phyloP scores from a whole-genome alignment of 108 stramenopile species.

The Licmophora abbreviata region DNA sequence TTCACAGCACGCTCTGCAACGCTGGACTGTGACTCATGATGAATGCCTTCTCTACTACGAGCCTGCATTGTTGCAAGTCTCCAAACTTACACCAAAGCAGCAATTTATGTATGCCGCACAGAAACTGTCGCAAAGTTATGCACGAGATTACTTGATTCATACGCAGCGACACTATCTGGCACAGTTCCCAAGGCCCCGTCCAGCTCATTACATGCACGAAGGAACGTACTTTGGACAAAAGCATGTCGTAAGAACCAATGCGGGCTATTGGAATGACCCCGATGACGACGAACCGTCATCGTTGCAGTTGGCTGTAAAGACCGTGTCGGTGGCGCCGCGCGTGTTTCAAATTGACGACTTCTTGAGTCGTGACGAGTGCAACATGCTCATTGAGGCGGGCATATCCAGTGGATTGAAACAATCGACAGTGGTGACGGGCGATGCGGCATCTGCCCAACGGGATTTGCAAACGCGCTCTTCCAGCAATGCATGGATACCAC shows the following conservation, averaged over 20 bases:
- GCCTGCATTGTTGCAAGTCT: slow-evolving; percentile 19
- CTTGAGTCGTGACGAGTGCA: slow-evolving; percentile 53
- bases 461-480: slow-evolving; percentile 49
- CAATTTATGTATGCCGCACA: slow-evolving; percentile 45
- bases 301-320: slow-evolving; percentile 24
- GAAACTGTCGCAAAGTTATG: slow-evolving; percentile 46
- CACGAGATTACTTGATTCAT: slow-evolving; percentile 54
- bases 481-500: slow-evolving; percentile 63
- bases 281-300: neutral
- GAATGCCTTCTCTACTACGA: slow-evolving; percentile 61
- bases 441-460: neutral
- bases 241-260: slow-evolving; percentile 25
- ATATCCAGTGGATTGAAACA: slow-evolving; percentile 40
- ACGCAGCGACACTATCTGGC: slow-evolving; percentile 57
- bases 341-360: slow-evolving; percentile 71
- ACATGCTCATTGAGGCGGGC: slow-evolving; percentile 48
- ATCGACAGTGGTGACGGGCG: slow-evolving; percentile 37
- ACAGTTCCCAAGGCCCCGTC: slow-evolving; percentile 65
- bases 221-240: slow-evolving; percentile 64
- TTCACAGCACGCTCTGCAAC: slow-evolving; percentile 32
- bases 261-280: slow-evolving; percentile 1
- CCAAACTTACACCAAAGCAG: slow-evolving; percentile 23
- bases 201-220: slow-evolving; percentile 48
- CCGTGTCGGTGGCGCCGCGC: slow-evolving; percentile 51
- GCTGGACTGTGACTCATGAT: slow-evolving; percentile 72